Evolutionary conservation across 1,284 basidiomycete species (phyloP).

Genomic region (Ustilago nuda): DNA sequence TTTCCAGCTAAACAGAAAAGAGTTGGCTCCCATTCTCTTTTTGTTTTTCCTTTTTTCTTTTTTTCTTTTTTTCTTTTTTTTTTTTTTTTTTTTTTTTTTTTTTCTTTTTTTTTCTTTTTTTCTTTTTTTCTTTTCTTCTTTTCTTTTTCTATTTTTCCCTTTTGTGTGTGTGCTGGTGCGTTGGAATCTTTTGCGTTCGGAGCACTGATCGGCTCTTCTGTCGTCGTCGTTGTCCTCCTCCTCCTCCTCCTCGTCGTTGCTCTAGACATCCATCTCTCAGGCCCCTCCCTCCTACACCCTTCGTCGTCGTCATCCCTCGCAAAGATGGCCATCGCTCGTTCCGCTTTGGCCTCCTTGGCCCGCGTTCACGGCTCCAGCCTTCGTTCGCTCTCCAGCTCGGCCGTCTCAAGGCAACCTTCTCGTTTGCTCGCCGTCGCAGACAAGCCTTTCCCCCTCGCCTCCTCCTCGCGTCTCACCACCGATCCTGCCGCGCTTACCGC

Average conservation of each 20-base stretch:
- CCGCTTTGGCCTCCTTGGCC: conserved; percentile 52
- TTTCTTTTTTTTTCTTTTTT: background rate
- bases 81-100: background rate
- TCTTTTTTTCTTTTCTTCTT: too few species aligned
- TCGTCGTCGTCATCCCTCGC: background rate
- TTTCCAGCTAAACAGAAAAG: background rate
- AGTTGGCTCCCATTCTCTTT: conserved; percentile 9
- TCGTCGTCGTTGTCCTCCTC: background rate
- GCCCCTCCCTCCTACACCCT: too few species aligned
- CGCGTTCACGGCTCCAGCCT: conserved; percentile 32
- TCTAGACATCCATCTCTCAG: background rate
- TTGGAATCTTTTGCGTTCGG: background rate
- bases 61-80: conserved; percentile 4
- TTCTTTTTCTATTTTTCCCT: background rate
- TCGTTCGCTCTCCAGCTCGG: conserved; percentile 39
- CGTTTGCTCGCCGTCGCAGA: conserved; percentile 24
- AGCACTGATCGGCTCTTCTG: conserved; percentile 1
- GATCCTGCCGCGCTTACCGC: conserved; percentile 48
- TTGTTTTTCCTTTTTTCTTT: conserved; percentile 5
- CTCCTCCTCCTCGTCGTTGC: background rate
- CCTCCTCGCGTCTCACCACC: conserved; percentile 51
- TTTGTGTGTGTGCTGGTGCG: conserved; percentile 9
- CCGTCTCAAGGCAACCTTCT: conserved; percentile 49
- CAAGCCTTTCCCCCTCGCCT: conserved; percentile 39
- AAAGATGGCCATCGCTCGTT: conserved; percentile 47